A percentile compares a stretch with the other conserved stretches of the same genome.
These are phyloP conservation scores for Mortierella sp. DNA, from an alignment of 371 early-diverging fungal genomes.

Conservation along the genomic window DNA sequence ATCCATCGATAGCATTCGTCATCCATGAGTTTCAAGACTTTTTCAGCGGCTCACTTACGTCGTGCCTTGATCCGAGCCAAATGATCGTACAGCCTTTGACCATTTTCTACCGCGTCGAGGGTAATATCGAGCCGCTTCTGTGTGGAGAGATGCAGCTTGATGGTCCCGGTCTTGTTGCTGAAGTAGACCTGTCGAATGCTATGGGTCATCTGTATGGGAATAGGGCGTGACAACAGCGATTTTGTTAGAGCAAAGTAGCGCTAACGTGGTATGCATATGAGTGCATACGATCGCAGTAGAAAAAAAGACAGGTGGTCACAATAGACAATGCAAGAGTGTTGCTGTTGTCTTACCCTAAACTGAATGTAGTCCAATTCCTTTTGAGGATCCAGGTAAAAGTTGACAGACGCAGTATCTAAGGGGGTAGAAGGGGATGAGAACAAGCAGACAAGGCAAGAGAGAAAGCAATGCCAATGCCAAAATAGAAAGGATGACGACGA, in stretches of 20 bases:
- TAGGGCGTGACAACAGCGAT: background rate
- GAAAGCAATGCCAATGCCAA: background rate
- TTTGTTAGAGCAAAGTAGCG: background rate
- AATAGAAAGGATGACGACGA: background rate
- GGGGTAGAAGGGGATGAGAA: background rate
- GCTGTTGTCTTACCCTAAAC: conserved; percentile 23
- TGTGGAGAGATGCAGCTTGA: conserved; percentile 29
- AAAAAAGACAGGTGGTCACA: background rate
- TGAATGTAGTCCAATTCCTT: conserved; percentile 35
- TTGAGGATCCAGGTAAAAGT: conserved; percentile 44
- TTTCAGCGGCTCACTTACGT: conserved; percentile 16
- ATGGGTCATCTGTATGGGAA: conserved; percentile 30
- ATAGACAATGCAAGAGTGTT: background rate
- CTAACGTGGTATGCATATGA: background rate
- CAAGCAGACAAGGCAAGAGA: background rate
- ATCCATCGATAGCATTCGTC: background rate
- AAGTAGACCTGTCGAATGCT: conserved; percentile 36
- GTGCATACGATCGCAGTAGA: background rate
- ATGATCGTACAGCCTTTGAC: conserved; percentile 22
- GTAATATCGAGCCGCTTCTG: conserved; percentile 40
- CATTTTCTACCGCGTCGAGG: conserved; percentile 10
- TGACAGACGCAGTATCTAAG: conserved; percentile 42
- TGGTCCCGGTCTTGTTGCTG: conserved; percentile 6
- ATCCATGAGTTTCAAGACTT: background rate
- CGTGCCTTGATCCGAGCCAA: conserved; percentile 20